Conservation (phyloP, 2,329 filamentous ascomycete genomes). For the Trichocomaceae sp. region DNA sequence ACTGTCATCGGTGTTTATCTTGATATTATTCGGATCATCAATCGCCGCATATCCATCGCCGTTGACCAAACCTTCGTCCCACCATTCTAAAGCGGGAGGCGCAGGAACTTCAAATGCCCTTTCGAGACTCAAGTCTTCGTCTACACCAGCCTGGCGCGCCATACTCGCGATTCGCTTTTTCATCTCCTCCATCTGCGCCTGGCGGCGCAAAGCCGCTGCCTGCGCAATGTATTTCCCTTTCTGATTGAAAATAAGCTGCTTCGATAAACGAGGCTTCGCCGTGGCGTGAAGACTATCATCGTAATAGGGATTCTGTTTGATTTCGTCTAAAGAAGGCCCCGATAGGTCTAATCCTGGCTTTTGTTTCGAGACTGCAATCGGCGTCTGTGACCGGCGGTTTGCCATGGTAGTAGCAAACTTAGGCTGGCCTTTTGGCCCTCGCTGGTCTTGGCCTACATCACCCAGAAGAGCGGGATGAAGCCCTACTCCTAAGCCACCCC, state of each 20-base stretch:
- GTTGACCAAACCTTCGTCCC: constrained; percentile 82
- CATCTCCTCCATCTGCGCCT: constrained; percentile 85
- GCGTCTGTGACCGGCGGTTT: constrained; percentile 47
- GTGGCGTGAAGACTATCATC: constrained; percentile 60
- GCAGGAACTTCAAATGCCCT: constrained; percentile 79
- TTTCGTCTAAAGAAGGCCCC: constrained; percentile 52
- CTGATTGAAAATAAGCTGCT: constrained; percentile 81
- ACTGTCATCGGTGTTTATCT: constrained; percentile 69
- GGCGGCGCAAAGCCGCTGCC: constrained; percentile 78
- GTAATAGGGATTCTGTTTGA: constrained; percentile 72
- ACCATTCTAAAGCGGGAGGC: constrained; percentile 92
- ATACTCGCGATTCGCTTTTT: constrained; percentile 87
- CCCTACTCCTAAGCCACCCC: constrained; percentile 66
- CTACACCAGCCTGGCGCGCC: constrained; percentile 82
- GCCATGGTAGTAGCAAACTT: constrained; percentile 52
- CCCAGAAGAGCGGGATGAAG: constrained; percentile 67
- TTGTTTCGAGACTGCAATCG: constrained; percentile 21
- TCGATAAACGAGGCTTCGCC: constrained; percentile 60
- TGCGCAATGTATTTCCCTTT: constrained; percentile 97
- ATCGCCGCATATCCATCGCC: constrained; percentile 68
- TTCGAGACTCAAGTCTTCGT: constrained; percentile 82
- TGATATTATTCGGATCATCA: constrained; percentile 58
- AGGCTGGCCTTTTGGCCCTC: constrained; percentile 38
- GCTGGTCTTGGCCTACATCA: constrained; percentile 40
- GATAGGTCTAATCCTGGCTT: constrained; percentile 52